phyloP scores from a whole-genome alignment of 129 eudicot genomes.

The Smallanthus sonchifolius region DNA sequence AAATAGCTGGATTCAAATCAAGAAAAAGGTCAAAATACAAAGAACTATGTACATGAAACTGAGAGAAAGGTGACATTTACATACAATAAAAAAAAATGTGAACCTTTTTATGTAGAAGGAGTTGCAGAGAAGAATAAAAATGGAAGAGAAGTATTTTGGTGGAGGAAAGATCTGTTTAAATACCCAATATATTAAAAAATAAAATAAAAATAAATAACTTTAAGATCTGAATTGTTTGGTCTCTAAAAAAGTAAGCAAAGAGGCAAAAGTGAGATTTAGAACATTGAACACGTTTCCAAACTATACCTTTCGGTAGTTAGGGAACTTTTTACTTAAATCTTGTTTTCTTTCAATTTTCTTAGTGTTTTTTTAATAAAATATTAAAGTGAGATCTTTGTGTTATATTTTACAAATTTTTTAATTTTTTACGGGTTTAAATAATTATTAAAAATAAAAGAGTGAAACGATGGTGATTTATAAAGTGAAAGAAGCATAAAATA shows the following conservation, averaged over 20 bases:
- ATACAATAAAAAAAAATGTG: background rate
- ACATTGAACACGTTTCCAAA: background rate
- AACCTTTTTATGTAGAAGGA: background rate
- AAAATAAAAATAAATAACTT: background rate
- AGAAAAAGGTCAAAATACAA: background rate
- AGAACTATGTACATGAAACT: background rate
- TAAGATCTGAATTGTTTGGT: background rate
- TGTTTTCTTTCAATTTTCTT: background rate
- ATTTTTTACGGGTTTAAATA: too few species aligned
- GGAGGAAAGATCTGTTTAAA: background rate
- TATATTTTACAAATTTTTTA: too few species aligned
- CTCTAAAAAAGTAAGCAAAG: background rate
- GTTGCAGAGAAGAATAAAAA: background rate
- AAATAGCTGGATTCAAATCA: background rate
- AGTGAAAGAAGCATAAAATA: too few species aligned
- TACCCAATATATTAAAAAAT: background rate
- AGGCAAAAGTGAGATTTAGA: background rate
- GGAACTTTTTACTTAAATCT: background rate
- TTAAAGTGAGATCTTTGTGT: too few species aligned
- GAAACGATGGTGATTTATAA: too few species aligned
- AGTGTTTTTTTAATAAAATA: too few species aligned
- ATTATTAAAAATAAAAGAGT: too few species aligned
- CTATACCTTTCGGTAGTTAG: conserved; percentile 3
- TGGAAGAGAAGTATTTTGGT: background rate
- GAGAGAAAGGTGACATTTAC: background rate